phyloP scores from a whole-genome alignment of 306 rosid species.

The Potentilla sterilis region DNA sequence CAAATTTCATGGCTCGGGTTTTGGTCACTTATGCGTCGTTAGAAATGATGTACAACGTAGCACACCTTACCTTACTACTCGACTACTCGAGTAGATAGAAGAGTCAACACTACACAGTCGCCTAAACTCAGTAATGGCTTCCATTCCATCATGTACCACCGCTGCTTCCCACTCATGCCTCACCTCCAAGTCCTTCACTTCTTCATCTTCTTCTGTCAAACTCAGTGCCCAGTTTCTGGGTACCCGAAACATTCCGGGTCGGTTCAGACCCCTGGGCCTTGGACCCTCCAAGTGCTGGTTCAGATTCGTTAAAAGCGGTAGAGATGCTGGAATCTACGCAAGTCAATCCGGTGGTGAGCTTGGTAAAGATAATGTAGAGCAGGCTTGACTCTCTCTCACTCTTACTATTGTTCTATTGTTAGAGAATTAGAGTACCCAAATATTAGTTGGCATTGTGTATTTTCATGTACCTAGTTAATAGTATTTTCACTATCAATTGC shows the following conservation, averaged over 20 bases:
- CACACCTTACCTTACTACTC: too few species aligned
- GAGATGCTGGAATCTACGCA: conserved; percentile 92
- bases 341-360: conserved; percentile 81
- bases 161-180: conserved; percentile 36
- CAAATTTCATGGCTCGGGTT: too few species aligned
- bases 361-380: conserved; percentile 85
- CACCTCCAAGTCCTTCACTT: conserved; percentile 34
- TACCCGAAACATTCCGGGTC: conserved; percentile 34
- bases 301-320: conserved; percentile 71
- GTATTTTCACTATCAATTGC: neutral
- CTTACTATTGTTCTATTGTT: neutral
- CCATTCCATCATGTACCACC: conserved; percentile 45
- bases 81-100: too few species aligned
- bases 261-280: conserved; percentile 33
- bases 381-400: conserved; percentile 42
- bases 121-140: conserved; percentile 56
- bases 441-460: neutral
- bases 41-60: too few species aligned
- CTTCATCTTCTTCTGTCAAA: conserved; percentile 31
- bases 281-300: conserved; percentile 93
- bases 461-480: neutral
- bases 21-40: too few species aligned
- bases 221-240: conserved; percentile 51
- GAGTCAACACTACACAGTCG: neutral
- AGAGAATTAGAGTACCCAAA: neutral